Base-by-base conservation (phyloP, 768 basidiomycete genomes). In the Guyanaporus albipodus region DNA sequence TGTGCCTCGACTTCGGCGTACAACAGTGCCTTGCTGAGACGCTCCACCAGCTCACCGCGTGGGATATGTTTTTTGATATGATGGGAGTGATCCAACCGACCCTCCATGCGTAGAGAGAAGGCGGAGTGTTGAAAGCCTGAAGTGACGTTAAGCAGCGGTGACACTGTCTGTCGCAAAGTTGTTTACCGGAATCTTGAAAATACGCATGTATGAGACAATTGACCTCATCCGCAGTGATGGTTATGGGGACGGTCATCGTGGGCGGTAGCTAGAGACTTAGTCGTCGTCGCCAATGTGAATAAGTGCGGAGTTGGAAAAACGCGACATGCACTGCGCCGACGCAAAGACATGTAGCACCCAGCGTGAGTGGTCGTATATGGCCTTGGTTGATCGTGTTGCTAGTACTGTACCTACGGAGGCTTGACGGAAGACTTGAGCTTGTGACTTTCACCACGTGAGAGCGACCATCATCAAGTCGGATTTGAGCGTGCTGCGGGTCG, bases 151-250 rank as follows among this genome's bases (percentile, higher is more conserved):
- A 49, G 48, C 43, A 24, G 54, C n/a, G 49, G 37, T 34, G 45
- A 27, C 28, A 42, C 14, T 15, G 21, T 21, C 17, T 39, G 38
- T 26, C 22, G 12, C 32, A 29, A 10, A 12, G 21, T n/a, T 27
- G 24, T 38, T 44, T 17, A 87, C 89, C 89, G 26, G 87, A 89
- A 56, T 92, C 90, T 54, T 83, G 73, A 53, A 92, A 80, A 60
- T 91, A 92, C 2, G 90, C 77, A 64, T 91, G 82, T 38, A 92
- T 83, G 52, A 91, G 78, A 58, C 84, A 87, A 62, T 92, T 92
- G 50, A 92, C 74, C 62, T 91, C 87, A 54, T 91, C 88, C 29
- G 88, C 84, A 32, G 82, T 79, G 52, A 90, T 84, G 26, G 75
- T 74, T 38, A 85, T 75, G 40, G 76, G 74, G 44, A 73, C 67